Percentiles rank a stretch among this genome's conserved stretches.
These are phyloP conservation scores for Aspergillus pseudonomiae DNA, from an alignment of 2,329 filamentous ascomycete species.

Conservation along the genomic window DNA sequence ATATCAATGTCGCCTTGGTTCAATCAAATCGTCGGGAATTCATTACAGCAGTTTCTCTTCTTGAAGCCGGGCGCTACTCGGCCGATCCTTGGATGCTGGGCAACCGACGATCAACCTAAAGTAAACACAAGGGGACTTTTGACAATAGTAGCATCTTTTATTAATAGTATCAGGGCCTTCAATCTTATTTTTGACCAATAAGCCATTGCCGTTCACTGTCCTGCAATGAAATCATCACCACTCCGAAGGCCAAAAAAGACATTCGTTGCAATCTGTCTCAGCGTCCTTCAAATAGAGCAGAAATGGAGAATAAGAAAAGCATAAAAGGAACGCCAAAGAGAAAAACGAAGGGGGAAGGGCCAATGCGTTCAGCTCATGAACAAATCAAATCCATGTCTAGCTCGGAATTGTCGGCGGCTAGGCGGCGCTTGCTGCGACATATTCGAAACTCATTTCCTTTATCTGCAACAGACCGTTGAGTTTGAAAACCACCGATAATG, in stretches of 20 bases:
- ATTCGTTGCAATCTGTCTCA: not conserved
- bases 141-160: not conserved
- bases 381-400: constrained; percentile 4
- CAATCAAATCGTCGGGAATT: not conserved
- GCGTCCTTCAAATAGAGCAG: not conserved
- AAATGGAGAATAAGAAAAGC: not conserved
- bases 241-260: not conserved
- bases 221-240: not conserved
- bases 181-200: not conserved
- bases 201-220: not conserved
- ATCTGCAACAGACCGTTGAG: not conserved
- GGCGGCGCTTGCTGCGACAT: constrained; percentile 17
- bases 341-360: not conserved
- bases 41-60: not conserved
- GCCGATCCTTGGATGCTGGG: not conserved
- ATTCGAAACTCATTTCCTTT: constrained; percentile 1
- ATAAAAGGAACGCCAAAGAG: not conserved
- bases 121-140: not conserved
- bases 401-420: constrained; percentile 4
- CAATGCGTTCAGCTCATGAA: not conserved
- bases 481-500: not conserved
- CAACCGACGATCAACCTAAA: not conserved
- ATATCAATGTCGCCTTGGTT: not conserved
- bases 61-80: not conserved
- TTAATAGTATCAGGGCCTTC: not conserved